These are phyloP conservation scores for Sutorius eximius DNA, from an alignment of 1,284 basidiomycete genomes.

Conservation along the genomic window DNA sequence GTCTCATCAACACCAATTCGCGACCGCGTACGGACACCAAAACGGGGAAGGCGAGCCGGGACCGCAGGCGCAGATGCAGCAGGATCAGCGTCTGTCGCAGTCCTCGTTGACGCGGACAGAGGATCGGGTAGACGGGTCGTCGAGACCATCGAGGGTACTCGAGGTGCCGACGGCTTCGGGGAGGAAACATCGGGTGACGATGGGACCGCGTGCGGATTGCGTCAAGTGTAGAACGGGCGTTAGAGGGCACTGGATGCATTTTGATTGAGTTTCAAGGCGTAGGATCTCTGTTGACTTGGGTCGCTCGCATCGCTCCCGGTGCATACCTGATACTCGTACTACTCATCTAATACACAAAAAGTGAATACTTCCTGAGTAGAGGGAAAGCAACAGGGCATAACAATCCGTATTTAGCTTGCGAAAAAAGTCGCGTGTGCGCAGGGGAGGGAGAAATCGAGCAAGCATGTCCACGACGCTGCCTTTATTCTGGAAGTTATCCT, in stretches of 20 bases:
- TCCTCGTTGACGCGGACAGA: not conserved
- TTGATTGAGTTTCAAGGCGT: constrained; percentile 42
- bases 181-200: constrained; percentile 55
- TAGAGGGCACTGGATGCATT: constrained; percentile 71
- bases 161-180: constrained; percentile 29
- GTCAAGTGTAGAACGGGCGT: constrained; percentile 66
- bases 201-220: constrained; percentile 73
- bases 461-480: constrained; percentile 81
- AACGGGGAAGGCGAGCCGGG: not conserved
- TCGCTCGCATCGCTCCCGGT: not conserved
- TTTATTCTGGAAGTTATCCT: constrained; percentile 94
- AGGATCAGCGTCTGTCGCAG: not conserved
- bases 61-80: constrained; percentile 8
- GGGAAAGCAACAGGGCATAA: constrained; percentile 26
- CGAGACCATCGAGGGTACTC: constrained; percentile 13
- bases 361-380: constrained; percentile 7
- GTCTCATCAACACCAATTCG: constrained; percentile 14
- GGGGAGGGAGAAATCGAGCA: not conserved
- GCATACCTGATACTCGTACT: constrained; percentile 4
- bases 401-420: constrained; percentile 16
- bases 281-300: not conserved
- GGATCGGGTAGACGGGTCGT: constrained; percentile 24
- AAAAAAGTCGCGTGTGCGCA: constrained; percentile 7
- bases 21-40: not conserved
- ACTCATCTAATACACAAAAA: not conserved